Base-by-base conservation (phyloP, 306 rosid species). In the Geum urbanum region DNA sequence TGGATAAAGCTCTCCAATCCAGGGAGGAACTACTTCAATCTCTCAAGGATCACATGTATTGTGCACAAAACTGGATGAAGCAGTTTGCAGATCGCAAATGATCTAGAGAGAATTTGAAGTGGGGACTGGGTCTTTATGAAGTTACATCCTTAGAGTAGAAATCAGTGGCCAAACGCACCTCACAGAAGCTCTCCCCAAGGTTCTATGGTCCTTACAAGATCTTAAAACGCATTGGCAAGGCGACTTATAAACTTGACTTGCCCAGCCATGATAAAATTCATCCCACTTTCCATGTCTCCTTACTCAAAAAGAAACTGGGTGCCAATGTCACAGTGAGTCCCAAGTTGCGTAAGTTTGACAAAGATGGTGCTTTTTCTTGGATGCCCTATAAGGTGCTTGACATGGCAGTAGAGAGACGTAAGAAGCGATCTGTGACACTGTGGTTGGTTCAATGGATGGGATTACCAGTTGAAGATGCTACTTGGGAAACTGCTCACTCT, bases 321-420 rank as follows among this genome's bases (percentile, higher is more conserved):
- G 1, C 5, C 49, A 0, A 1, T 0, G 1, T 5, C 0, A 8
- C 1, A 1, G 24, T 13, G 2, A 3, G 5, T 13, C 35, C 6
- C 12, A 18, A 7, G 2, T 13, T 62, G 8, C 20, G 22, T 16
- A 48, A 6, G 1, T 16, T 16, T 9, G 5, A 5, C 3, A 0
- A 45, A 9, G 11, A 45, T 2, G 9, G 9, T 0, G 2, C 27
- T 19, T 9, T 8, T 1, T 6, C 10, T 53, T 53, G 32, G 27
- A 6, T 19, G 7, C 58, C 58, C 0, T 2, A 40, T 5, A 5
- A n/a, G 4, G 13, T 62, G 5, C 5, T 62, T 1, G 35, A 41
- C 1, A 45, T 10, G 48, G 9, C 48, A 6, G 15, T 14, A 1
- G 46, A 6, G 2, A 20, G 14, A 12, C 2, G 16, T 1, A 16